Base-by-base conservation (phyloP, 352 stramenopile species). In the Pythium coloratum region DNA sequence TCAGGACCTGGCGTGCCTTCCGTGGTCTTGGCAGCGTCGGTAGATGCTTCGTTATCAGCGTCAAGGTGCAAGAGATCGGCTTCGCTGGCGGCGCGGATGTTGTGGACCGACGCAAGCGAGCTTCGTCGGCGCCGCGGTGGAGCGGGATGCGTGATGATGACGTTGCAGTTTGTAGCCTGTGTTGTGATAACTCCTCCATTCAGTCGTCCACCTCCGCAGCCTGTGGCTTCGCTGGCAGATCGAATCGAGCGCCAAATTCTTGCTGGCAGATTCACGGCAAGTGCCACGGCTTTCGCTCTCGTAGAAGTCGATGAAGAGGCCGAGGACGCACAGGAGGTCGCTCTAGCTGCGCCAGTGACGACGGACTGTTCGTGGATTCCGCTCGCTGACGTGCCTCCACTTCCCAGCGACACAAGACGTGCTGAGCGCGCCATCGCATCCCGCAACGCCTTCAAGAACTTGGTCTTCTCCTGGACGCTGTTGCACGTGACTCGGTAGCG, bases 401-500 rank as follows among this genome's bases (percentile, higher is more conserved):
- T 55, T 32, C 55, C 44, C 10, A 72, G 46, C 12, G 58, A 75
- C 13, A 66, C 44, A 2, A 70, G 30, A 12, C 62, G 68, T 7
- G 68, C 68, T 1, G 68, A 79, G 16, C 63, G 67, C 7, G 63
- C 67, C 20, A 86, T 82, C 6, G 80, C 70, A 12, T 46, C 36
- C 7, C 69, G 71, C 18, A 88, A 71, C 32, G 72, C 62, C 2
- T 44, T 38, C 6, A 81, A 54, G 49, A 88, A 84, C 54, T 79
- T 72, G 36, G 18, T 58, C 49, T 81, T 82, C 14, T 70, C 69
- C 24, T 76, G 55, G 10, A 71, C 69, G 12, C 55, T 77, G 46
- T 84, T 76, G 56, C 76, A 88, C 58, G 69, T 70, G 3, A 88
- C 68, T 4, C 80, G 66, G 59, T 86, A 88, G 36, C 77, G 76